phyloP scores from a whole-genome alignment of 495 filamentous ascomycete species.

The Glonium stellatum region DNA sequence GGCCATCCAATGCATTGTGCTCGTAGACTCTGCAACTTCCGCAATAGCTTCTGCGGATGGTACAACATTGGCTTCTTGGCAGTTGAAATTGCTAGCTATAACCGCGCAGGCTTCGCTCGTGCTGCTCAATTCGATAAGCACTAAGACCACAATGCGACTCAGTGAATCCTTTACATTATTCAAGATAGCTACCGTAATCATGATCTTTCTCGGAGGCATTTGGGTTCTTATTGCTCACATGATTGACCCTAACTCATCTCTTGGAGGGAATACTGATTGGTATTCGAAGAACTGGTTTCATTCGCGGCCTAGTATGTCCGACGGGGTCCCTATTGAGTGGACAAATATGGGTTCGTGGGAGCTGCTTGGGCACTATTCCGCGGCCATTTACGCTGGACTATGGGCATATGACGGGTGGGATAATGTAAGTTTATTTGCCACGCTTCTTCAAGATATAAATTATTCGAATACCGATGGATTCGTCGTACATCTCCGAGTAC shows the following conservation, averaged over 20 bases:
- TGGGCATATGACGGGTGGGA: slow-evolving; percentile 35
- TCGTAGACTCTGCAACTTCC: slow-evolving; percentile 30
- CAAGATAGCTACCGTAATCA: slow-evolving; percentile 12
- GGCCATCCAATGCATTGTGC: slow-evolving; percentile 35
- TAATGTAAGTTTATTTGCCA: slow-evolving; percentile 22
- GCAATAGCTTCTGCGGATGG: slow-evolving; percentile 8
- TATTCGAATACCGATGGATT: too few species aligned
- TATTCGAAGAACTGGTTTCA: slow-evolving; percentile 19
- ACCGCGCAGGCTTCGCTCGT: slow-evolving; percentile 29
- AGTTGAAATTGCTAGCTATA: slow-evolving; percentile 31
- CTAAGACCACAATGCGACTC: slow-evolving; percentile 19
- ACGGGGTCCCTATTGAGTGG: slow-evolving; percentile 5
- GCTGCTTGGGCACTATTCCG: slow-evolving; percentile 17
- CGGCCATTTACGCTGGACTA: slow-evolving; percentile 23
- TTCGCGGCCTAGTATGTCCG: slow-evolving; percentile 5
- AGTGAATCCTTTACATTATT: slow-evolving; percentile 20
- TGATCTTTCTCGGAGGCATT: background rate
- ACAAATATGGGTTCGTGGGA: slow-evolving; percentile 19
- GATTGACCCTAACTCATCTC: slow-evolving; percentile 1
- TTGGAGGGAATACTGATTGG: slow-evolving; percentile 7
- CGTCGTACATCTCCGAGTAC: too few species aligned
- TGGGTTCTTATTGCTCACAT: background rate
- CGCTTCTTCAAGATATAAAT: too few species aligned
- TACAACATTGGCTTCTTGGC: slow-evolving; percentile 9
- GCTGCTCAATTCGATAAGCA: slow-evolving; percentile 21